Evolutionary conservation across 1,284 basidiomycete species (phyloP).

Genomic region (Mycosarcoma maydis): DNA sequence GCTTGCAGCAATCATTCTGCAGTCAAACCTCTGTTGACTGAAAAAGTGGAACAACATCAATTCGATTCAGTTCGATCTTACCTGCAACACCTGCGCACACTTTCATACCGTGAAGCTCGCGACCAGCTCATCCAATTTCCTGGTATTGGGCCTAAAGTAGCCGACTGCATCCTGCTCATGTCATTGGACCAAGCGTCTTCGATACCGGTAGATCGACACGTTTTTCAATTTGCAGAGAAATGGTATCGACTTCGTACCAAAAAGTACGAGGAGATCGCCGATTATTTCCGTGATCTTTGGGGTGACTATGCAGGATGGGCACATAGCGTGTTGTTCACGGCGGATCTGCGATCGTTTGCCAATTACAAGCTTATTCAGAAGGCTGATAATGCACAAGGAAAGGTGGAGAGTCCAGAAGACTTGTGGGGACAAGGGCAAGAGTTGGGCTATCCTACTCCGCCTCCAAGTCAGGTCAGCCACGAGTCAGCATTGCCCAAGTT

Average conservation of each 20-base stretch:
- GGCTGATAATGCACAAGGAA: too few species aligned
- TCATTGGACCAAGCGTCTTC: slow-evolving; percentile 78
- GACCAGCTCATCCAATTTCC: slow-evolving; percentile 79
- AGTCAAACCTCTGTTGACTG: background rate
- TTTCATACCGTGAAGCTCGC: slow-evolving; percentile 74
- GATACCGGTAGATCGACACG: slow-evolving; percentile 66
- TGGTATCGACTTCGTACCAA: slow-evolving; percentile 61
- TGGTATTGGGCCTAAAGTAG: slow-evolving; percentile 87
- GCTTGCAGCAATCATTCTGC: too few species aligned
- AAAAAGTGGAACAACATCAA: slow-evolving; percentile 17
- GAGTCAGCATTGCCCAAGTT: slow-evolving; percentile 4
- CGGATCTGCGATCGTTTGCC: slow-evolving; percentile 57
- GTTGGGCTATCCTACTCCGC: slow-evolving; percentile 14
- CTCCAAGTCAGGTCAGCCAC: slow-evolving; percentile 12
- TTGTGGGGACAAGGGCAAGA: slow-evolving; percentile 16
- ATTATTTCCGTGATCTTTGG: slow-evolving; percentile 60
- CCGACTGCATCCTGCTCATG: slow-evolving; percentile 86
- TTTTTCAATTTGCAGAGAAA: slow-evolving; percentile 64
- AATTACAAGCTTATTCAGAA: slow-evolving; percentile 44
- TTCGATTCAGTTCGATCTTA: slow-evolving; percentile 70
- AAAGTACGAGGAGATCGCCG: slow-evolving; percentile 62
- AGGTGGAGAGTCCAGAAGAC: slow-evolving; percentile 3
- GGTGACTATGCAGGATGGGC: slow-evolving; percentile 66
- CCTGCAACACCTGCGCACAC: slow-evolving; percentile 73
- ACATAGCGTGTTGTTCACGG: slow-evolving; percentile 63